Conservation (phyloP, 257 asterid species). For the Solanum habrochaites region DNA sequence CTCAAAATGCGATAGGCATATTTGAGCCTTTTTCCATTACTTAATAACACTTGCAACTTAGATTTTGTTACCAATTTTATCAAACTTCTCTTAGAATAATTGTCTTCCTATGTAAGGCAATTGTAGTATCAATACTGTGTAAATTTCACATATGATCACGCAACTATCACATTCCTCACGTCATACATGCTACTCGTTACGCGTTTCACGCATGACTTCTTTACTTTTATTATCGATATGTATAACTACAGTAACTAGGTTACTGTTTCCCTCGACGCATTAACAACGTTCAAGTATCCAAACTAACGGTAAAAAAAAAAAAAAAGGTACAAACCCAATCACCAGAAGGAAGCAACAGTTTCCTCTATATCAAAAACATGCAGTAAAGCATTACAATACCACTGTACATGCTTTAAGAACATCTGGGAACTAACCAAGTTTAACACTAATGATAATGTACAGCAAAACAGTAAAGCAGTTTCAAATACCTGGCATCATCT, state of each 20-base stretch:
- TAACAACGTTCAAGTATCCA: neutral
- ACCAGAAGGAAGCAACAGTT: neutral
- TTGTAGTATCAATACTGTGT: neutral
- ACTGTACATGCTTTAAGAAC: neutral
- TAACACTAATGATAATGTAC: neutral
- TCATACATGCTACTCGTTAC: neutral
- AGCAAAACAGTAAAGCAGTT: neutral
- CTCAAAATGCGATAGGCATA: too few relatives aligned
- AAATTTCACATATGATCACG: neutral
- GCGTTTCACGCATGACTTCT: neutral
- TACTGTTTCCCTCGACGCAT: neutral
- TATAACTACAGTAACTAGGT: neutral
- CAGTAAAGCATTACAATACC: neutral
- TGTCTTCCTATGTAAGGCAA: neutral
- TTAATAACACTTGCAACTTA: neutral
- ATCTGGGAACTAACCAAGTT: neutral
- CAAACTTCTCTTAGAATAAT: neutral
- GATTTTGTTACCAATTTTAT: neutral
- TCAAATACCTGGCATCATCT: neutral
- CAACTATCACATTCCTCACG: neutral
- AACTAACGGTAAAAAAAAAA: neutral
- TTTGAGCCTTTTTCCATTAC: too few relatives aligned
- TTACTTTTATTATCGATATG: neutral
- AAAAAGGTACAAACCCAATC: neutral
- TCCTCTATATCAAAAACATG: neutral